These are phyloP conservation scores for Mycena rosella DNA, from an alignment of 768 basidiomycete genomes.

Conservation along the genomic window DNA sequence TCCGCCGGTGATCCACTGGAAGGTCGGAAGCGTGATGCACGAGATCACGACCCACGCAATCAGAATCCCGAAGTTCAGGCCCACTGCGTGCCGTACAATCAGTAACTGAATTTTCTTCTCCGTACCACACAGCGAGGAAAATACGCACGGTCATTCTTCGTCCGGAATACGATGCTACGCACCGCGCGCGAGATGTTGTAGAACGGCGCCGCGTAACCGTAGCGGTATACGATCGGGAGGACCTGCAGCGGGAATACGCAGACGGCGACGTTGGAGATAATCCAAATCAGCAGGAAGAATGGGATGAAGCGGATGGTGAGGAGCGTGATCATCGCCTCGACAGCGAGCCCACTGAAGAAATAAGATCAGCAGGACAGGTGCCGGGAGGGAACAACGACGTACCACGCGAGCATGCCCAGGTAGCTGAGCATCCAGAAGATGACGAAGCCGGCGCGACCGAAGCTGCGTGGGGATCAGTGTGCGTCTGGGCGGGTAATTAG, in stretches of 20 bases:
- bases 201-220: constrained; percentile 69
- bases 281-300: constrained; percentile 49
- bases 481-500: not conserved
- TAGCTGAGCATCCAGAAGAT: constrained; percentile 48
- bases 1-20: constrained; percentile 38
- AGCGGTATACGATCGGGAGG: constrained; percentile 60
- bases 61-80: constrained; percentile 64
- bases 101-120: not conserved
- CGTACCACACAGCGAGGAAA: not conserved
- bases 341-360: constrained; percentile 42
- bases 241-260: constrained; percentile 57
- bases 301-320: constrained; percentile 48
- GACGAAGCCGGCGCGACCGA: constrained; percentile 43
- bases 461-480: constrained; percentile 30
- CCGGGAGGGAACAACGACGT: no score
- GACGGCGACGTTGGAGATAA: constrained; percentile 38
- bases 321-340: constrained; percentile 50
- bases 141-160: constrained; percentile 59
- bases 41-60: constrained; percentile 47
- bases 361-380: no score
- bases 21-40: constrained; percentile 38
- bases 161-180: constrained; percentile 64
- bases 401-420: constrained; percentile 48
- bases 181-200: constrained; percentile 66
- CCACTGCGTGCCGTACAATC: constrained; percentile 48